Evolutionary conservation across 257 asterid species (phyloP).

Genomic region (Linderniella brevidens): DNA sequence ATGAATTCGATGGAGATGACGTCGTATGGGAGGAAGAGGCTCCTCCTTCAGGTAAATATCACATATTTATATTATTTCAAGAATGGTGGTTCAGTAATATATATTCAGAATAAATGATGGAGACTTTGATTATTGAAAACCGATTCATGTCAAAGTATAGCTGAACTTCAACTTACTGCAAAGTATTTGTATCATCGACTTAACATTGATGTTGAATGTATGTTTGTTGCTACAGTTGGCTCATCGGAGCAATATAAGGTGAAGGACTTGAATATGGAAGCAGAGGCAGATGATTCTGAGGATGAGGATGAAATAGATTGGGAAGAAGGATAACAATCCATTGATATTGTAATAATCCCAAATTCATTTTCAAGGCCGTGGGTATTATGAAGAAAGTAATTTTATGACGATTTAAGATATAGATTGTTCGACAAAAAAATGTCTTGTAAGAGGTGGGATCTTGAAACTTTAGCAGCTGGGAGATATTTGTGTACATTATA

Average conservation of each 20-base stretch:
- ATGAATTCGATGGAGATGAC: conserved; percentile 43
- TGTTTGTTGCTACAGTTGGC: conserved; percentile 24
- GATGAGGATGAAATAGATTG: conserved; percentile 61
- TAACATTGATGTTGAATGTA: conserved; percentile 1
- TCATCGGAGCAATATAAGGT: conserved; percentile 29
- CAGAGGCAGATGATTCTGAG: conserved; percentile 37
- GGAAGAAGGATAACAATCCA: conserved; percentile 55
- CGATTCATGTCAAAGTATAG: not conserved
- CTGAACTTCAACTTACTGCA: not conserved
- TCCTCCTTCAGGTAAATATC: conserved; percentile 45
- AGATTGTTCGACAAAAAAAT: no score
- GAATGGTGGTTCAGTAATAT: not conserved
- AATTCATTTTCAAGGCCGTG: conserved; percentile 1
- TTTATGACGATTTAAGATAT: no score
- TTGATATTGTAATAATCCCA: not conserved
- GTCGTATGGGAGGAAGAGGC: conserved; percentile 87
- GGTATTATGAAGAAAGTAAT: no score
- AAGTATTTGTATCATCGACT: not conserved
- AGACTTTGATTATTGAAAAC: not conserved
- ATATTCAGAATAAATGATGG: not conserved
- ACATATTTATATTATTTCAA: not conserved
- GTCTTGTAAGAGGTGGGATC: no score
- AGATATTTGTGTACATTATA: no score
- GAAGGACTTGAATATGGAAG: conserved; percentile 57
- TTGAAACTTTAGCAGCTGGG: no score